Evolutionary conservation across 257 asterid species (phyloP), one percentile per base, ranked within the genome.

Genomic region (Oldenlandia corymbosa): DNA sequence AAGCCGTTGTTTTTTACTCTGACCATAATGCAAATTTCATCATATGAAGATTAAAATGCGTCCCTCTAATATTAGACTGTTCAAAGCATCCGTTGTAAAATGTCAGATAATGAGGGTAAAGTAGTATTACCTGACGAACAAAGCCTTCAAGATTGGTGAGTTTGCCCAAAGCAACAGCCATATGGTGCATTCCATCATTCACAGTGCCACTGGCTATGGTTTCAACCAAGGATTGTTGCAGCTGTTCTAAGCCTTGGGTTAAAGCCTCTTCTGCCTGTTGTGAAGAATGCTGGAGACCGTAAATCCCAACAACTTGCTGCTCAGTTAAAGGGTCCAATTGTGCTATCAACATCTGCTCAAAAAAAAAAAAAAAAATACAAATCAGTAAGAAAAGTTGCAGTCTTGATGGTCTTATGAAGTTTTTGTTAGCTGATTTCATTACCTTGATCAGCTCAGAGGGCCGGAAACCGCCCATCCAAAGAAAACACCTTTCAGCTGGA

Each of bases 251-350:
- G n/a, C 95, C 99, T 62, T 87, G 95, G 0, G 97, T 67, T n/a
- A 92, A 90, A 4, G 96, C 99, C 71, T 89, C 99, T 79, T 92
- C 99, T 2, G 96, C 95, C 63, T 85, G 97, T 73, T 87, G 96
- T 0, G 96, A 79, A 0, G 97, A 84, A 64, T 89, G 99, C 68
- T 92, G 99, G 3, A 92, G 94, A 18, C 91, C 81, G 60, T 82
- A 89, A 42, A 92, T 87, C 68, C 96, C 99, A 79, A 87, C 78
- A 1, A 87, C 53, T 75, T 92, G 99, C 57, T 92, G 96, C 83
- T 92, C 97, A 30, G 97, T 89, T 54, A 92, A 70, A 5, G 95
- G 93, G 75, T 89, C 97, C 69, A 92, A 49, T 66, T 89, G 97
- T 14, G 80, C 52, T 27, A 84, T 79, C 43, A 92, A 65, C 96